phyloP scores from a whole-genome alignment of 2,329 filamentous ascomycete genomes.

The Pyricularia sp. region DNA sequence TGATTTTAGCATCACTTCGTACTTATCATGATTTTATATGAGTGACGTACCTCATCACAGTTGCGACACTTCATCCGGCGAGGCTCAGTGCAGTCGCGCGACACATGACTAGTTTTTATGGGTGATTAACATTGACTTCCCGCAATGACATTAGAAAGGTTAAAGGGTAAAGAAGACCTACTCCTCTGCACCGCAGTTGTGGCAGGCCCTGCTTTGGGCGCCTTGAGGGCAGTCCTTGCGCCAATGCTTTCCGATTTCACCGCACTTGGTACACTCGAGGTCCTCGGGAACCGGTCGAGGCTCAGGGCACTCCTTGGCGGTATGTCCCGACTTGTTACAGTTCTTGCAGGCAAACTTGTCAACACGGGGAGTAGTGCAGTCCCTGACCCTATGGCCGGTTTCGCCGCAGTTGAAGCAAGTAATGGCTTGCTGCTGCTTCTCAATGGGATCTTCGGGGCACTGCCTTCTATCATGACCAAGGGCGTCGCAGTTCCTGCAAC shows the following conservation, averaged over 20 bases:
- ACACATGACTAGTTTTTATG: constrained; percentile 32
- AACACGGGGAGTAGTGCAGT: constrained; percentile 54
- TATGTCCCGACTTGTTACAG: constrained; percentile 47
- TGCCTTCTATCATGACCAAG: constrained; percentile 52
- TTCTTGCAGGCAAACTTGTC: constrained; percentile 61
- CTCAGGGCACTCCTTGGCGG: constrained; percentile 41
- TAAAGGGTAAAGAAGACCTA: constrained; percentile 14
- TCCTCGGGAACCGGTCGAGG: constrained; percentile 48
- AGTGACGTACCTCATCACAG: constrained; percentile 32
- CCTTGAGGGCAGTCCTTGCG: constrained; percentile 55
- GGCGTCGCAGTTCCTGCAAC: constrained; percentile 56
- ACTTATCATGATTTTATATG: background rate
- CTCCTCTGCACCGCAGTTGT: constrained; percentile 54
- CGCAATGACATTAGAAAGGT: background rate
- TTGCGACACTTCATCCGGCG: constrained; percentile 45
- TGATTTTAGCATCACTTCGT: background rate
- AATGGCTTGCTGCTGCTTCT: constrained; percentile 32
- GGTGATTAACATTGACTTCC: background rate
- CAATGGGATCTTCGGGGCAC: constrained; percentile 49
- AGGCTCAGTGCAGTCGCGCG: constrained; percentile 50
- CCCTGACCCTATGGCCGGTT: constrained; percentile 56
- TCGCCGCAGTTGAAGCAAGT: constrained; percentile 57
- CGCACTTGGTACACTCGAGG: constrained; percentile 58
- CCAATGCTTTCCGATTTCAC: constrained; percentile 51
- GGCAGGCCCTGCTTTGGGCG: constrained; percentile 44